Evolutionary conservation across 345 rosid species (phyloP).

Genomic region (Murraya paniculata): DNA sequence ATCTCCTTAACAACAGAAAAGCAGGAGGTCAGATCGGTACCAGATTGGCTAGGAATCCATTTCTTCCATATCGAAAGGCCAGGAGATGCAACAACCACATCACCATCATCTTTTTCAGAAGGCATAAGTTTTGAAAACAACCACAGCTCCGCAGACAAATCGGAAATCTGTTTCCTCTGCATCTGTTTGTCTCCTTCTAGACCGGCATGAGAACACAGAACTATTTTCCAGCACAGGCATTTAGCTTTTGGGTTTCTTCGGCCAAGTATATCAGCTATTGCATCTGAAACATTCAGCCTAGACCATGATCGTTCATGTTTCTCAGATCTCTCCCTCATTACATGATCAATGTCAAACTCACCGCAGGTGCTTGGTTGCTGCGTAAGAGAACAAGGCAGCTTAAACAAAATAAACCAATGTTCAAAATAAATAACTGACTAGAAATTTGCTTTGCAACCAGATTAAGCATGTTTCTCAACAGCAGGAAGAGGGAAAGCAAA

Average conservation of each 20-base stretch:
- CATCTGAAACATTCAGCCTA: slow-evolving; percentile 80
- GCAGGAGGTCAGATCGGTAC: slow-evolving; percentile 47
- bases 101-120: slow-evolving; percentile 30
- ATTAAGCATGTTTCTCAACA: background rate
- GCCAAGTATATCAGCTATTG: slow-evolving; percentile 42
- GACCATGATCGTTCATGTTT: slow-evolving; percentile 76
- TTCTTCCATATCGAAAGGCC: slow-evolving; percentile 83
- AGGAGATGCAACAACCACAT: slow-evolving; percentile 52
- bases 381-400: slow-evolving; percentile 19
- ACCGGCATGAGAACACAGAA: slow-evolving; percentile 48
- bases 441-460: slow-evolving; percentile 13
- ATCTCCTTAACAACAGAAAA: slow-evolving; percentile 65
- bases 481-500: background rate
- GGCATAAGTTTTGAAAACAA: slow-evolving; percentile 77
- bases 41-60: slow-evolving; percentile 47
- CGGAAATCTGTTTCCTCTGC: slow-evolving; percentile 25
- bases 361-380: slow-evolving; percentile 43
- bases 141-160: slow-evolving; percentile 56
- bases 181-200: slow-evolving; percentile 28
- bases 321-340: slow-evolving; percentile 59
- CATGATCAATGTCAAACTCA: slow-evolving; percentile 66
- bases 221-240: slow-evolving; percentile 82
- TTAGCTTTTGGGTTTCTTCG: slow-evolving; percentile 58
- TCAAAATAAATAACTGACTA: background rate
- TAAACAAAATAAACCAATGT: background rate